These are phyloP conservation scores for Xylona heveae DNA, from an alignment of 495 filamentous ascomycete species.

Conservation along the genomic window DNA sequence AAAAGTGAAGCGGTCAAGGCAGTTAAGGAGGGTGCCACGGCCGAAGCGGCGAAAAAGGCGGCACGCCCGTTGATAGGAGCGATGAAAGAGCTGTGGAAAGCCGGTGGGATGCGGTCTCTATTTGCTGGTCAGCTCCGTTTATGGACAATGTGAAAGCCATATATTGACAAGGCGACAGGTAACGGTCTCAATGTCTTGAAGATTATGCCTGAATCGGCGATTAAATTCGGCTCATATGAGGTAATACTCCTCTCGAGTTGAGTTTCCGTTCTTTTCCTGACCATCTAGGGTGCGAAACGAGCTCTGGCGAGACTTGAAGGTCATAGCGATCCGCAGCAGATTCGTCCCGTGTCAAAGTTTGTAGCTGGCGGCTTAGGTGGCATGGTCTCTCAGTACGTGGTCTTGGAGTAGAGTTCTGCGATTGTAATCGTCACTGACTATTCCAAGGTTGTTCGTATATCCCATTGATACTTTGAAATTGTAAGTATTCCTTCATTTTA, in stretches of 20 bases:
- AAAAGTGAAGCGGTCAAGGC: slow-evolving; percentile 36
- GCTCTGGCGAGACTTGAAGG: slow-evolving; percentile 73
- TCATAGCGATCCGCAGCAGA: slow-evolving; percentile 56
- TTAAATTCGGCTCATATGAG: slow-evolving; percentile 91
- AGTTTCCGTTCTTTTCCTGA: slow-evolving; percentile 1
- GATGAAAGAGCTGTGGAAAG: slow-evolving; percentile 51
- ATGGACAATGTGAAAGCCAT: slow-evolving; percentile 6
- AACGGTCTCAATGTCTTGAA: slow-evolving; percentile 95
- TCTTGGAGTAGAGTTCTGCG: background rate
- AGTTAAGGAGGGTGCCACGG: slow-evolving; percentile 46
- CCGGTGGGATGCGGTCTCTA: slow-evolving; percentile 76
- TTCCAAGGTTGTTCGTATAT: slow-evolving; percentile 64
- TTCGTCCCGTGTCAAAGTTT: slow-evolving; percentile 71
- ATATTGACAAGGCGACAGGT: slow-evolving; percentile 33
- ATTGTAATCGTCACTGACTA: slow-evolving; percentile 4
- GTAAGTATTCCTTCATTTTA: slow-evolving; percentile 19
- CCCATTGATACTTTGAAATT: slow-evolving; percentile 97
- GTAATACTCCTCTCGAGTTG: slow-evolving; percentile 15
- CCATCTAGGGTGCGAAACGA: slow-evolving; percentile 57
- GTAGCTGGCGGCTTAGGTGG: slow-evolving; percentile 76
- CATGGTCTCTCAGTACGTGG: slow-evolving; percentile 69
- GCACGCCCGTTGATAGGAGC: slow-evolving; percentile 50
- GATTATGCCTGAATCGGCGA: slow-evolving; percentile 94
- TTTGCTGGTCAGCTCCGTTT: slow-evolving; percentile 57
- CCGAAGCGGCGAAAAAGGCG: slow-evolving; percentile 42